A percentile compares a stretch with the other conserved stretches of the same genome.
phyloP scores from a whole-genome alignment of 2,329 filamentous ascomycete species.

The Periconia sp. region DNA sequence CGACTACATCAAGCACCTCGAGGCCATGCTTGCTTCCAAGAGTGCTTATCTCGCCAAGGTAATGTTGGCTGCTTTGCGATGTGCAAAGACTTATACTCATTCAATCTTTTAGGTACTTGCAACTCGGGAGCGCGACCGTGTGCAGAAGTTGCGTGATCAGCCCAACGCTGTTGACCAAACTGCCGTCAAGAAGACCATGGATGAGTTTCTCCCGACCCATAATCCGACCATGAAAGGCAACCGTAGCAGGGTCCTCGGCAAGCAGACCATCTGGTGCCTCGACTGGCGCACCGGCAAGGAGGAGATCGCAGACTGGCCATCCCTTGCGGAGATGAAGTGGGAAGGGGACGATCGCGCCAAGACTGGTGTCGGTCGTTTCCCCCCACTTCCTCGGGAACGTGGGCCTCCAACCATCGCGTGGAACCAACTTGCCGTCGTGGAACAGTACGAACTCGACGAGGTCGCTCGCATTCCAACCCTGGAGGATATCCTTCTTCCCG shows the following conservation, averaged over 20 bases:
- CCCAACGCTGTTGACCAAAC: not conserved
- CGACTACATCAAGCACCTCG: slow-evolving; percentile 35
- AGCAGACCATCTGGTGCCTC: slow-evolving; percentile 45
- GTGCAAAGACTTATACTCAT: not conserved
- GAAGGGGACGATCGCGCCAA: slow-evolving; percentile 51
- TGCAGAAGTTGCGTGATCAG: not conserved
- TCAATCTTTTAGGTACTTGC: not conserved
- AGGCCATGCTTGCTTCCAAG: slow-evolving; percentile 23
- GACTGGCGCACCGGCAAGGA: slow-evolving; percentile 37
- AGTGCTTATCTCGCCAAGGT: slow-evolving; percentile 16
- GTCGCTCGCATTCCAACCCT: slow-evolving; percentile 38
- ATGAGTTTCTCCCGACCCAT: slow-evolving; percentile 4
- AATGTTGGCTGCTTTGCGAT: not conserved
- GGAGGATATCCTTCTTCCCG: slow-evolving; percentile 41
- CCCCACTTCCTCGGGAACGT: slow-evolving; percentile 46
- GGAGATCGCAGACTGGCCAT: slow-evolving; percentile 46
- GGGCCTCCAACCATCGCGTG: slow-evolving; percentile 45
- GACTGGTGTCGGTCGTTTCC: slow-evolving; percentile 46
- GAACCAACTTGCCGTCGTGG: slow-evolving; percentile 43
- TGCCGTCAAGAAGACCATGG: not conserved
- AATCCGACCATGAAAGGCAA: slow-evolving; percentile 27
- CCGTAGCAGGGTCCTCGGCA: slow-evolving; percentile 35
- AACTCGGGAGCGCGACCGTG: slow-evolving; percentile 12
- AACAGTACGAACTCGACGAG: slow-evolving; percentile 44
- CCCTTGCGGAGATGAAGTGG: slow-evolving; percentile 47